These are phyloP conservation scores for Teunomyces pallodes DNA, from an alignment of 805 yeast species.

Conservation along the genomic window DNA sequence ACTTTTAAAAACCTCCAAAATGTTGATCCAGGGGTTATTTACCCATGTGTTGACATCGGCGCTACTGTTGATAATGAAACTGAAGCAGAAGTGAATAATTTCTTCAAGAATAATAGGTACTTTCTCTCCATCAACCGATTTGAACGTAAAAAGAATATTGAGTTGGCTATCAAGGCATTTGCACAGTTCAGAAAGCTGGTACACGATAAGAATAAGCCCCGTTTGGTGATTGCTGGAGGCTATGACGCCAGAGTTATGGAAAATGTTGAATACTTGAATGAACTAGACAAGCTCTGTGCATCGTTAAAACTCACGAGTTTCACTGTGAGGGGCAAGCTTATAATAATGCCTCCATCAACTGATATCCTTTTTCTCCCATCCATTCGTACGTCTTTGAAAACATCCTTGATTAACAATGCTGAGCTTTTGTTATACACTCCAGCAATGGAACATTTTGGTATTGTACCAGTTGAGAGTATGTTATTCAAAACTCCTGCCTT, in stretches of 20 bases:
- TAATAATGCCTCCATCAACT: slow-evolving; percentile 31
- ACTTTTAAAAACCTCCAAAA: slow-evolving; percentile 51
- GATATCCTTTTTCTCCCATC: slow-evolving; percentile 80
- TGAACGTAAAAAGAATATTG: slow-evolving; percentile 81
- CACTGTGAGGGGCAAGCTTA: slow-evolving; percentile 43
- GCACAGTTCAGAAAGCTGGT: slow-evolving; percentile 37
- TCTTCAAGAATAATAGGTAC: slow-evolving; percentile 37
- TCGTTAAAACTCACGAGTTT: slow-evolving; percentile 40
- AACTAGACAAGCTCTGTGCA: slow-evolving; percentile 52
- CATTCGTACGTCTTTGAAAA: slow-evolving; percentile 61
- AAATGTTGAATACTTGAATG: slow-evolving; percentile 67
- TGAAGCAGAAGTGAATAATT: slow-evolving; percentile 29
- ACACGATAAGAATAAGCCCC: slow-evolving; percentile 34
- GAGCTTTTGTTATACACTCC: slow-evolving; percentile 83
- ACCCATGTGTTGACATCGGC: slow-evolving; percentile 72
- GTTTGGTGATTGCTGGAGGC: slow-evolving; percentile 85
- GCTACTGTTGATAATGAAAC: slow-evolving; percentile 19
- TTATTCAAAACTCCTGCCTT: slow-evolving; percentile 75
- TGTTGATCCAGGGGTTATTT: slow-evolving; percentile 54
- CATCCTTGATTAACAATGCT: slow-evolving; percentile 57
- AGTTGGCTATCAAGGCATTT: slow-evolving; percentile 71
- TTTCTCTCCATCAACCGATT: slow-evolving; percentile 84
- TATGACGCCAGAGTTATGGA: slow-evolving; percentile 75
- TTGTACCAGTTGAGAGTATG: slow-evolving; percentile 97
- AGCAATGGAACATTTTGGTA: slow-evolving; percentile 90